These are phyloP conservation scores for Aspergillus olivimuriae DNA, from an alignment of 495 filamentous ascomycete genomes.

Conservation along the genomic window DNA sequence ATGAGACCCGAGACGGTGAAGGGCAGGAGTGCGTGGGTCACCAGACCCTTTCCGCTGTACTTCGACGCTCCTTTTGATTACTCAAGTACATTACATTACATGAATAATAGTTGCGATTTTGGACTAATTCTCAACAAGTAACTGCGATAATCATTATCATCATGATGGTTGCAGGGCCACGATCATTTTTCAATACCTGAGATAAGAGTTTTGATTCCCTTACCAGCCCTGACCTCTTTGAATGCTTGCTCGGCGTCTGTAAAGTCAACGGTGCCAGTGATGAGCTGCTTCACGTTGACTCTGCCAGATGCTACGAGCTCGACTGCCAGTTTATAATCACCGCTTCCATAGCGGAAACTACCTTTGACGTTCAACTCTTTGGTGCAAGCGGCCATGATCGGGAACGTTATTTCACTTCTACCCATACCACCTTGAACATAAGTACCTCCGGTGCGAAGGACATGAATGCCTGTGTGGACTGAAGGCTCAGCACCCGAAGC, in stretches of 20 bases:
- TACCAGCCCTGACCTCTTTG: constrained; percentile 38
- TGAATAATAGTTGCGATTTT: too few species aligned
- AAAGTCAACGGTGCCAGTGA: constrained; percentile 47
- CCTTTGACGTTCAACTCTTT: constrained; percentile 49
- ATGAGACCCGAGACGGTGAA: too few species aligned
- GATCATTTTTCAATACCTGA: constrained; percentile 23
- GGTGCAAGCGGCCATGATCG: constrained; percentile 50
- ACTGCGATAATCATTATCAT: neutral
- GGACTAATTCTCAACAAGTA: too few species aligned
- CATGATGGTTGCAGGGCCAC: neutral
- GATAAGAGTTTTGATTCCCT: constrained; percentile 45
- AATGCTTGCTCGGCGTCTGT: constrained; percentile 49
- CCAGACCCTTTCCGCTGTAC: too few species aligned
- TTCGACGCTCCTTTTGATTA: too few species aligned
- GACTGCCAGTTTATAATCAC: constrained; percentile 50
- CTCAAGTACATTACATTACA: too few species aligned
- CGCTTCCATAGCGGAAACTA: constrained; percentile 48
- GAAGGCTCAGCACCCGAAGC: constrained; percentile 50
- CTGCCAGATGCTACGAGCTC: constrained; percentile 45
- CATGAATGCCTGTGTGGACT: constrained; percentile 48
- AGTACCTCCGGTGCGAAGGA: constrained; percentile 46
- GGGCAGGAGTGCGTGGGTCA: too few species aligned
- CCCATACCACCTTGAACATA: constrained; percentile 60
- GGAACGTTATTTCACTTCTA: constrained; percentile 47
- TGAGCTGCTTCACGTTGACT: constrained; percentile 44